Percentiles rank a stretch among this genome's conserved stretches.
These are phyloP conservation scores for Ananas comosus DNA, from an alignment of 176 grass and related monocot species.

Conservation along the genomic window DNA sequence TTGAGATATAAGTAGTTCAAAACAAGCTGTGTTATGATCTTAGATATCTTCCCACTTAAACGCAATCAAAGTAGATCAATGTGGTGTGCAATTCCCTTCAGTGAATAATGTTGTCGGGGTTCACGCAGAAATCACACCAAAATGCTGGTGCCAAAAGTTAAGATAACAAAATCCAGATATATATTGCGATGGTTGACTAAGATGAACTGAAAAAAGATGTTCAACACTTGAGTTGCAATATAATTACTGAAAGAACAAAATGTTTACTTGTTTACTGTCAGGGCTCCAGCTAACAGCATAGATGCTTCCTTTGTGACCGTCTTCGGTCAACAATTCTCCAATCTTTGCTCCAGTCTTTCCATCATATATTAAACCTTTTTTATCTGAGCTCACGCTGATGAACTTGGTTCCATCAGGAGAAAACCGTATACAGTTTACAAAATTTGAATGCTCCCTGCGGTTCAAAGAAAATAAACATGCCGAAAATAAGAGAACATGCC, in stretches of 20 bases:
- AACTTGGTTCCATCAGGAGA: slow-evolving; percentile 94
- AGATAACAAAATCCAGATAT: too few relatives aligned
- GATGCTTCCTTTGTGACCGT: slow-evolving; percentile 76
- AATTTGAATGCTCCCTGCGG: slow-evolving; percentile 90
- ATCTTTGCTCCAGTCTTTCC: slow-evolving; percentile 93
- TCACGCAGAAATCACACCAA: too few relatives aligned
- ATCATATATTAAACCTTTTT: slow-evolving; percentile 89
- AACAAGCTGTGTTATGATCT: too few relatives aligned
- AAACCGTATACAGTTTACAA: slow-evolving; percentile 88
- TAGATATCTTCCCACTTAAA: too few relatives aligned
- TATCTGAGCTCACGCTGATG: slow-evolving; percentile 95
- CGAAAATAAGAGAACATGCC: not conserved
- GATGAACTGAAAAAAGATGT: not conserved
- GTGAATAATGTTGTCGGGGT: too few relatives aligned
- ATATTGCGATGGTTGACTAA: too few relatives aligned
- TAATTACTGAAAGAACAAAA: slow-evolving; percentile 3
- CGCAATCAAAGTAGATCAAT: too few relatives aligned
- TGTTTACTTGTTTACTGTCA: slow-evolving; percentile 89
- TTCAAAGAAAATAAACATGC: slow-evolving; percentile 14
- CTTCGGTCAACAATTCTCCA: slow-evolving; percentile 61
- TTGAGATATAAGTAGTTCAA: too few relatives aligned
- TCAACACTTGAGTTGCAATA: not conserved
- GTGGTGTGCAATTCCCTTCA: too few relatives aligned
- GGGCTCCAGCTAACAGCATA: slow-evolving; percentile 96
- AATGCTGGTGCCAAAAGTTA: too few relatives aligned